phyloP scores from a whole-genome alignment of 148 eudicot species.

The Rhododendron kiyosumense region DNA sequence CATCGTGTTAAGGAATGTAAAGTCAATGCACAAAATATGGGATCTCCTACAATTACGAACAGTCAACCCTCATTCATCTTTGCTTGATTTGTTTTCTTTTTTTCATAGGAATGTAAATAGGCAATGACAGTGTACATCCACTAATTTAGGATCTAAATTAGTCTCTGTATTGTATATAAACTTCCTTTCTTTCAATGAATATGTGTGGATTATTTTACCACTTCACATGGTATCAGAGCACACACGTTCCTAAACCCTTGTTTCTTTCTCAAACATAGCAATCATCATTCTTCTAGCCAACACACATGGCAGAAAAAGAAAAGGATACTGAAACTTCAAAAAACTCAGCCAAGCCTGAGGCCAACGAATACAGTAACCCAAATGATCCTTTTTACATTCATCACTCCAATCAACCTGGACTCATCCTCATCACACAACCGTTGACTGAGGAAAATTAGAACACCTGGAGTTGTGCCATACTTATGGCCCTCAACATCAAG shows the following conservation, averaged over 20 bases:
- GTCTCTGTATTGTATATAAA: too few species aligned
- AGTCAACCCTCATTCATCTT: too few species aligned
- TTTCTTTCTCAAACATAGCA: not conserved
- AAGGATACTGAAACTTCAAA: not conserved
- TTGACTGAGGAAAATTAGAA: not conserved
- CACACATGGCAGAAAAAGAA: conserved; percentile 4
- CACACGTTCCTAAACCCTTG: not conserved
- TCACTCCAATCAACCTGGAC: conserved; percentile 3
- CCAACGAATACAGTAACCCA: not conserved
- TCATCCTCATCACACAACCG: not conserved
- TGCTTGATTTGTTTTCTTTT: too few species aligned
- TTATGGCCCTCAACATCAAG: conserved; percentile 11
- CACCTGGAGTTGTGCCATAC: conserved; percentile 6
- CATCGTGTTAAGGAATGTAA: too few species aligned
- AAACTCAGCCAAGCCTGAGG: not conserved
- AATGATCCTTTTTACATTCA: not conserved
- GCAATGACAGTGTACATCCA: too few species aligned
- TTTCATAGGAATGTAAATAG: too few species aligned
- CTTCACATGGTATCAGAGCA: not conserved
- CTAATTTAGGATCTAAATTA: too few species aligned
- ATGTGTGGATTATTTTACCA: too few species aligned
- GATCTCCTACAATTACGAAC: too few species aligned
- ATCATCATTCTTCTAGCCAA: not conserved
- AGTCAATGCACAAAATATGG: too few species aligned
- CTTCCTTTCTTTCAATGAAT: too few species aligned